Evolutionary conservation across 768 basidiomycete species (phyloP), one percentile per base, ranked within the genome.

Genomic region (Podaxis mareebaensis): DNA sequence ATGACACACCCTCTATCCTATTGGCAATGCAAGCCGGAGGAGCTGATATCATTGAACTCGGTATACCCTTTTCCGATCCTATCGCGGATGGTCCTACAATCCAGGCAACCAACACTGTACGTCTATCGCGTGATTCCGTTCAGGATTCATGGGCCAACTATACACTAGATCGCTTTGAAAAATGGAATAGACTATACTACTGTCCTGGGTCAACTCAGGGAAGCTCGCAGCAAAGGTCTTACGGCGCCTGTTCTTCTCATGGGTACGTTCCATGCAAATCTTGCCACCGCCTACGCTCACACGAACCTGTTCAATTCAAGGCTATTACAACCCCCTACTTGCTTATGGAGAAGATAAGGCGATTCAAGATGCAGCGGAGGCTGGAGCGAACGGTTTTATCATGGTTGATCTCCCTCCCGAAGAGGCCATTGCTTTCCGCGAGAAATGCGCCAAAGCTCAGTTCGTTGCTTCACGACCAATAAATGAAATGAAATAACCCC

Each of bases 351-450:
- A 99, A 77, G 93, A 96, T 64, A 91, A 87, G 73, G 91, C 96
- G 4, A 95, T 99, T 26, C 85, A 88, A 59, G 96, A 97, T 72
- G 96, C 95, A 2, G 82, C 78, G 52, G 88, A 89, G 62, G 95
- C 94, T 17, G 96, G 96, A 15, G 97, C 94, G 0, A 99, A 96
- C 74, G 97, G 97, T 1, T 99, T 95, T 72, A 96, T 99, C 68
- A 87, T 99, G 78, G 96, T 99, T 26, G 97, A 99, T 73, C 86
- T 99, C 30, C 97, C 97, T 38, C 97, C 97, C 13, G 96, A 98
- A 76, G 97, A 99, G 75, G 96, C 97, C 33, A 78, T 96, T 66
- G 77, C 83, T 26, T 99, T 99, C 82, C 85, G 96, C 42, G 85
- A 90, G 68, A 93, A 96, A 72, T 99, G 97, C 74, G 81, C 84